These are phyloP conservation scores for Grigorovia humatica DNA, from an alignment of 805 yeast species.

Conservation along the genomic window DNA sequence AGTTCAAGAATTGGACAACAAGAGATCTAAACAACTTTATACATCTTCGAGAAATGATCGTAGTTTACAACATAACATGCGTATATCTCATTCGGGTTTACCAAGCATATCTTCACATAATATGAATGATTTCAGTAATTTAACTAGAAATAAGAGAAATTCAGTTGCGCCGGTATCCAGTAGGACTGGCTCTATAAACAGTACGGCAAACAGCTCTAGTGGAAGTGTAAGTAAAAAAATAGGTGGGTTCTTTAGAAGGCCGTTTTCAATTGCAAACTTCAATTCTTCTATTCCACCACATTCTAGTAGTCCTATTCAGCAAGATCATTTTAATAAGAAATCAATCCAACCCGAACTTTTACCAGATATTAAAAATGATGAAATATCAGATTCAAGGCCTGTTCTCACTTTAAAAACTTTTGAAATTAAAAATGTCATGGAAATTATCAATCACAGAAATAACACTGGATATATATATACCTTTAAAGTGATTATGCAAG, in stretches of 20 bases:
- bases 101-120: slow-evolving; percentile 3
- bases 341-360: slow-evolving; percentile 39
- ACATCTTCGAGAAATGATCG: not conserved
- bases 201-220: slow-evolving; percentile 12
- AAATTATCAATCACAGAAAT: slow-evolving; percentile 28
- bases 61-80: not conserved
- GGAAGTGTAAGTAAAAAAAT: slow-evolving; percentile 34
- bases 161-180: slow-evolving; percentile 13
- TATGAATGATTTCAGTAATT: slow-evolving; percentile 3
- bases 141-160: slow-evolving; percentile 17
- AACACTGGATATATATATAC: slow-evolving; percentile 14
- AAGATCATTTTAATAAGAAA: slow-evolving; percentile 30
- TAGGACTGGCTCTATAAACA: slow-evolving; percentile 15
- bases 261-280: slow-evolving; percentile 45
- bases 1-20: slow-evolving; percentile 29
- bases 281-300: slow-evolving; percentile 22
- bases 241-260: slow-evolving; percentile 53
- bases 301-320: slow-evolving; percentile 25
- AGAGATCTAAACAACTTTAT: slow-evolving; percentile 26
- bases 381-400: slow-evolving; percentile 41
- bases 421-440: slow-evolving; percentile 30
- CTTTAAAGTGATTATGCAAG: slow-evolving; percentile 35
- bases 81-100: not conserved
- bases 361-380: slow-evolving; percentile 42
- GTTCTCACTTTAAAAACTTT: slow-evolving; percentile 35